Percentiles rank a stretch among this genome's conserved stretches.
These are phyloP conservation scores for Malus fusca DNA, from an alignment of 306 rosid genomes.

Conservation along the genomic window DNA sequence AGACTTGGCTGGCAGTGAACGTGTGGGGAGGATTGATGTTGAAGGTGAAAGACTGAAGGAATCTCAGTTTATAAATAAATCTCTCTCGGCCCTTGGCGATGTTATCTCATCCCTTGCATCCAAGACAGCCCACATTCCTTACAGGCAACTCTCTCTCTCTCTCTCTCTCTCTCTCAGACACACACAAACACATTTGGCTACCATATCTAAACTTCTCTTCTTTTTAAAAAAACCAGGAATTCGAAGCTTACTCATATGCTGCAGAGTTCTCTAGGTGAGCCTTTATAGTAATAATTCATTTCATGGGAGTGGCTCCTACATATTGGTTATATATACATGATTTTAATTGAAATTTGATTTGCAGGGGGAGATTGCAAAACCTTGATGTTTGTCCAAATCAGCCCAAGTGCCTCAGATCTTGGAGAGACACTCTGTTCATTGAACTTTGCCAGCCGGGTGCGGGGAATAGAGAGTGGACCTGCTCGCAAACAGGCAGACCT, in stretches of 20 bases:
- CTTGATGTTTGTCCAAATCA: slow-evolving; percentile 88
- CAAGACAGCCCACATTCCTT: slow-evolving; percentile 81
- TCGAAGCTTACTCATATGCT: slow-evolving; percentile 92
- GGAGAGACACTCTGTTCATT: slow-evolving; percentile 94
- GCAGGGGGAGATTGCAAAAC: slow-evolving; percentile 99
- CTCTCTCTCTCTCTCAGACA: background rate
- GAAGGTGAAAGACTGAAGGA: slow-evolving; percentile 97
- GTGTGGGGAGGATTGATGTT: slow-evolving; percentile 91
- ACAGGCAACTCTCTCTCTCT: slow-evolving; percentile 48
- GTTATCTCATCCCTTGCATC: slow-evolving; percentile 93
- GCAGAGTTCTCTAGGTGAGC: slow-evolving; percentile 92
- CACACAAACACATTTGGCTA: slow-evolving; percentile 3
- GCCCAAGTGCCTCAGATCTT: slow-evolving; percentile 71
- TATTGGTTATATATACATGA: background rate
- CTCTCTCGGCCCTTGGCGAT: slow-evolving; percentile 94
- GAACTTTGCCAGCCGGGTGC: slow-evolving; percentile 87
- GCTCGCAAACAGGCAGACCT: slow-evolving; percentile 88
- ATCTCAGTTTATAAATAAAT: slow-evolving; percentile 92
- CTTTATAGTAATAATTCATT: slow-evolving; percentile 6
- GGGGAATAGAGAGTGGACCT: slow-evolving; percentile 85
- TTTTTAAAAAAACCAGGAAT: slow-evolving; percentile 49
- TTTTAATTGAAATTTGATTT: slow-evolving; percentile 21
- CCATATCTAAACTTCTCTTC: slow-evolving; percentile 3
- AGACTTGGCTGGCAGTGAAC: slow-evolving; percentile 98
- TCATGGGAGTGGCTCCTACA: background rate